Conservation (phyloP, 179 eudicot species). For the Drosera spatulata region DNA sequence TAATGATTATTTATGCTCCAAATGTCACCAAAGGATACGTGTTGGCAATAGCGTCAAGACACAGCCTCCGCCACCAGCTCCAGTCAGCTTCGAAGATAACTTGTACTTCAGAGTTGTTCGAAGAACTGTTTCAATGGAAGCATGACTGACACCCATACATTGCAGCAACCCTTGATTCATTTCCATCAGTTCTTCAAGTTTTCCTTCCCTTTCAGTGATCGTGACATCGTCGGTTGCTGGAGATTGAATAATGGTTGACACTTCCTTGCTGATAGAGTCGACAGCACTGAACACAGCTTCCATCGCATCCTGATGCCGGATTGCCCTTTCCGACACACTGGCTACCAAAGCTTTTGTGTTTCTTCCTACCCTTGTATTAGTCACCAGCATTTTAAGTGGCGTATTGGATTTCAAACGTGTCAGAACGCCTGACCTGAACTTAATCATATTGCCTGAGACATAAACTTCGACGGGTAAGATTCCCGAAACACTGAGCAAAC, state of each 20-base stretch:
- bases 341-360: conserved; percentile 94
- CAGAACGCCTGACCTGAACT: conserved; percentile 73
- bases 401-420: conserved; percentile 59
- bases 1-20: neutral
- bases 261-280: conserved; percentile 81
- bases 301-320: conserved; percentile 73
- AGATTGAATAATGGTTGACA: conserved; percentile 56
- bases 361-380: conserved; percentile 88
- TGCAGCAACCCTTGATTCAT: conserved; percentile 97
- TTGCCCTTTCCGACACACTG: conserved; percentile 71
- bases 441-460: conserved; percentile 77
- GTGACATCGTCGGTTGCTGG: conserved; percentile 44
- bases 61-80: conserved; percentile 99
- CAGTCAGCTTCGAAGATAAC: conserved; percentile 75
- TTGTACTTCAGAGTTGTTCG: conserved; percentile 74
- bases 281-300: conserved; percentile 73
- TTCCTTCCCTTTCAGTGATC: conserved; percentile 61
- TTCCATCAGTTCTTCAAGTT: conserved; percentile 76
- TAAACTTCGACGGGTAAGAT: conserved; percentile 1
- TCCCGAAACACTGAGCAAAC: neutral
- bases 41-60: conserved; percentile 81
- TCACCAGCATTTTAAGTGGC: conserved; percentile 78
- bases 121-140: conserved; percentile 78
- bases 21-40: conserved; percentile 52
- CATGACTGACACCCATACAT: conserved; percentile 98